Evolutionary conservation across 306 rosid genomes (phyloP), one percentile per base, ranked within the genome.

Genomic region (Cucumis melo): DNA sequence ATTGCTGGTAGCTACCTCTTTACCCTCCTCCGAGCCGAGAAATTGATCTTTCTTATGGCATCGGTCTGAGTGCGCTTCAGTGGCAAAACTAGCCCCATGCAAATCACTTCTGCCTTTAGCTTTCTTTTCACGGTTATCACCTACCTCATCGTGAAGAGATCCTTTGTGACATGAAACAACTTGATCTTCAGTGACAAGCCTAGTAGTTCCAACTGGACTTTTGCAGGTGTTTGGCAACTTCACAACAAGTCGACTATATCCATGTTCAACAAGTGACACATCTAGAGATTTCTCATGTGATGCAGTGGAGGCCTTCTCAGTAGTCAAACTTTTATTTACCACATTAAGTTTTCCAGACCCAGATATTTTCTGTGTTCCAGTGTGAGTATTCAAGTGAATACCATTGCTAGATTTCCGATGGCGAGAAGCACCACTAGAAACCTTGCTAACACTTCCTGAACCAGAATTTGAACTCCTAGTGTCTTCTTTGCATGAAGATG

Each of bases 381-480:
- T 76, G 56, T 79, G 68, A 62, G 74, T 15, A 46, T 86, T 80
- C 39, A 86, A 88, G 27, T 85, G 82, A 80, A 83, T 64, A n/a
- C 91, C 92, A 82, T 87, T 90, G 68, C 78, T 58, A 14, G 89
- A 82, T 77, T 90, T 92, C 24, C 90, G 89, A 36, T 81, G 92
- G 32, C 89, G 88, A 77, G 97, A 88, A 82, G 87, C 87, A 78
- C 89, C 74, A 23, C 88, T 80, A 34, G 96, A 90, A 68, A 86
- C 53, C 81, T 87, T 92, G 77, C 83, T 86, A 14, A 39, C 89
- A 75, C 89, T 87, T 58, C 78, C 68, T 53, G 97, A 91, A 84
- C 84, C 88, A 32, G 92, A 84, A 75, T 88, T 86, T 56, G 98
- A 91, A 88, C 91, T 89, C 84, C 86, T 91, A 0, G 91, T 44